Evolutionary conservation across 2,329 filamentous ascomycete species (phyloP).

Genomic region (Calcarisporium arbuscula): DNA sequence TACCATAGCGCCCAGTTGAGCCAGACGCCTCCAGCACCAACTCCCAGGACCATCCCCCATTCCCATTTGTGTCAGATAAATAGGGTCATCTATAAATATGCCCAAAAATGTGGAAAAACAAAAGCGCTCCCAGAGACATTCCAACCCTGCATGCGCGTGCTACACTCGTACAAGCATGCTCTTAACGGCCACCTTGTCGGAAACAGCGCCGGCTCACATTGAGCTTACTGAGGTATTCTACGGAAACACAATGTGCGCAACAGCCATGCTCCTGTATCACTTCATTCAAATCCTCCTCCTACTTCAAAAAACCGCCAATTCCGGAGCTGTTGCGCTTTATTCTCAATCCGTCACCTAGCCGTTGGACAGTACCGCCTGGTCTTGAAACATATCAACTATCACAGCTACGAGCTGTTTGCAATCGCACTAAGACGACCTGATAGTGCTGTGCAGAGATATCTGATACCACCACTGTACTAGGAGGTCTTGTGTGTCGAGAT

Average conservation of each 20-base stretch:
- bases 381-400: conserved; percentile 6
- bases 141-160: conserved; percentile 9
- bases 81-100: conserved; percentile 7
- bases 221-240: conserved; percentile 10
- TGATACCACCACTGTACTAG: too few relatives aligned
- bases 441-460: too few relatives aligned
- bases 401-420: conserved; percentile 9
- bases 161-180: not conserved
- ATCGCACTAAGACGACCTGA: conserved; percentile 8
- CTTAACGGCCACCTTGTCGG: not conserved
- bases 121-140: conserved; percentile 11
- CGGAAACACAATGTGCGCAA: conserved; percentile 12
- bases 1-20: not conserved
- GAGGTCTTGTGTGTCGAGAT: too few relatives aligned
- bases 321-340: conserved; percentile 1
- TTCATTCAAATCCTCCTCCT: conserved; percentile 12
- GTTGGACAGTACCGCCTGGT: conserved; percentile 6
- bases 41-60: not conserved
- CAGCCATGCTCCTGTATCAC: conserved; percentile 12
- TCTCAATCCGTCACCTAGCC: conserved; percentile 5
- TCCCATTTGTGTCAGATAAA: not conserved
- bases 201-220: conserved; percentile 2
- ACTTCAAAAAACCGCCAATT: conserved; percentile 9
- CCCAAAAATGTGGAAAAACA: conserved; percentile 10
- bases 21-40: not conserved